These are phyloP conservation scores for Malus hybrid DNA, from an alignment of 331 rosid genomes.

Conservation along the genomic window DNA sequence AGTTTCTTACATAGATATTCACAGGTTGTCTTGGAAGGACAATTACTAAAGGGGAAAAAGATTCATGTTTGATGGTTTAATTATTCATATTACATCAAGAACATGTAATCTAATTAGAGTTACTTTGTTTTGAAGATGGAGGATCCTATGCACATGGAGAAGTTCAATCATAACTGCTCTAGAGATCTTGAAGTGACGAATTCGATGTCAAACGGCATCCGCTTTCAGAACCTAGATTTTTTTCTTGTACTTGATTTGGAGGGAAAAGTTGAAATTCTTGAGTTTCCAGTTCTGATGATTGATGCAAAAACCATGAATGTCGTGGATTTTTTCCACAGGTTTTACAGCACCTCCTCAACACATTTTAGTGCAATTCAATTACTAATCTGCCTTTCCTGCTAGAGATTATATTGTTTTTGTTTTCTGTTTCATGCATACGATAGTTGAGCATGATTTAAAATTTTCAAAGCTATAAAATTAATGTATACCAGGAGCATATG, in stretches of 20 bases:
- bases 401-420: neutral
- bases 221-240: conserved; percentile 57
- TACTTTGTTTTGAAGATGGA: conserved; percentile 57
- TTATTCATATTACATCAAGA: neutral
- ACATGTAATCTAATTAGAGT: neutral
- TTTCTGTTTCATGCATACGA: too few relatives aligned
- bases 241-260: conserved; percentile 96
- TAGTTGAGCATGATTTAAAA: too few relatives aligned
- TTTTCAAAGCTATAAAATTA: too few relatives aligned
- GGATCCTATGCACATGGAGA: conserved; percentile 64
- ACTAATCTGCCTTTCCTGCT: neutral
- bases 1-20: neutral
- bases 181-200: conserved; percentile 54
- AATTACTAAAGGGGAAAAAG: neutral
- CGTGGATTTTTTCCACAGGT: conserved; percentile 90
- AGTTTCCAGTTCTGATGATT: conserved; percentile 80
- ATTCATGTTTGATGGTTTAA: neutral
- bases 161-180: conserved; percentile 76
- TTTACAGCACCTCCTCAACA: conserved; percentile 3
- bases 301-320: conserved; percentile 64
- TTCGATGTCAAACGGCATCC: conserved; percentile 27
- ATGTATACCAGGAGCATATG: neutral
- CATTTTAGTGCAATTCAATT: neutral
- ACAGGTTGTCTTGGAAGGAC: neutral
- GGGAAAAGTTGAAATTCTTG: conserved; percentile 93